Conservation (phyloP, 129 eudicot genomes). For the Pittosporum tobira region DNA sequence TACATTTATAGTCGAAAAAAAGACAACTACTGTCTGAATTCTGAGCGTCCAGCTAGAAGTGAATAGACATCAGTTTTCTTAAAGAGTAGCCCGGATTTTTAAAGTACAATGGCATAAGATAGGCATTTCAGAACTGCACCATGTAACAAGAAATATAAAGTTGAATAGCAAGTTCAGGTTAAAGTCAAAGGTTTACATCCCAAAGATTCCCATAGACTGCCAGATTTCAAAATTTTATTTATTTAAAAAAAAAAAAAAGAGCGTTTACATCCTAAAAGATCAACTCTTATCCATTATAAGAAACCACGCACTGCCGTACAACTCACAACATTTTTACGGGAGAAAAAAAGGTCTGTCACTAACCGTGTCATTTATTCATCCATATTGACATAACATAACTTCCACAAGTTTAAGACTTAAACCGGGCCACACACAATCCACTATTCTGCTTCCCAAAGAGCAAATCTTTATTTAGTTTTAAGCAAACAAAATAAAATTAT, state of each 20-base stretch:
- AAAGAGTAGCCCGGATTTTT: neutral
- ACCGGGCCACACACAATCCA: no score
- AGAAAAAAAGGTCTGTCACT: neutral
- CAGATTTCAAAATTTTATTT: no score
- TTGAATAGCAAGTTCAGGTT: neutral
- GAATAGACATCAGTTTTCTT: neutral
- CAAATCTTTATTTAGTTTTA: no score
- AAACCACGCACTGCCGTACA: neutral
- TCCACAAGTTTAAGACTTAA: no score
- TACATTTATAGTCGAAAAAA: neutral
- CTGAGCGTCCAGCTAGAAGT: neutral
- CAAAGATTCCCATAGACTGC: no score
- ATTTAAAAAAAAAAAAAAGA: no score
- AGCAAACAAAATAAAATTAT: no score
- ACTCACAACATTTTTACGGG: neutral
- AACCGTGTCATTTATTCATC: no score
- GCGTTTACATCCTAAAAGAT: neutral
- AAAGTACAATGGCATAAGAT: neutral
- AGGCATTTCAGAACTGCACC: no score
- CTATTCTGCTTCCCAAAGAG: no score
- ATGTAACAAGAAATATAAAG: neutral
- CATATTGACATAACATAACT: no score
- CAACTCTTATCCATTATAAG: neutral
- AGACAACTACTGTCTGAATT: neutral
- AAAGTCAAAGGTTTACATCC: no score